These are phyloP conservation scores for Aspergillus baeticus DNA, from an alignment of 495 filamentous ascomycete species.

Conservation along the genomic window DNA sequence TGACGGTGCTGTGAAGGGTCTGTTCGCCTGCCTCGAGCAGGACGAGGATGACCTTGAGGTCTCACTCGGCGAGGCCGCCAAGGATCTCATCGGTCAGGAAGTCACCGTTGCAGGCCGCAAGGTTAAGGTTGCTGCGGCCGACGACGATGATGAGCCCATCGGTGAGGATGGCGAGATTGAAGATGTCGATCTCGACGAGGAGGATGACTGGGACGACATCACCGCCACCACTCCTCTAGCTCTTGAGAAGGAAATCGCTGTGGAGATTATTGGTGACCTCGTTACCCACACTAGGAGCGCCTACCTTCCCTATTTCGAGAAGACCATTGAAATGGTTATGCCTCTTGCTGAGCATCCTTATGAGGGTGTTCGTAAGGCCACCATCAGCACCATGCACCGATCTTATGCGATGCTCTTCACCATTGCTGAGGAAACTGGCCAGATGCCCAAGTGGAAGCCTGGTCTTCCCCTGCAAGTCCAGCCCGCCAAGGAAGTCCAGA, in stretches of 20 bases:
- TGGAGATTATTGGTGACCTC: conserved; percentile 91
- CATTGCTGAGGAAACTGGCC: conserved; percentile 75
- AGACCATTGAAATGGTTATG: conserved; percentile 78
- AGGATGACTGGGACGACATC: conserved; percentile 83
- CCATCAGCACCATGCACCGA: conserved; percentile 87
- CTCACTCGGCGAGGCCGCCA: conserved; percentile 71
- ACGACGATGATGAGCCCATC: conserved; percentile 52
- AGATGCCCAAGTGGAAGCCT: conserved; percentile 80
- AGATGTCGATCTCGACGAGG: conserved; percentile 68
- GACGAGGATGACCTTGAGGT: conserved; percentile 86
- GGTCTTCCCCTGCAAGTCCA: conserved; percentile 80
- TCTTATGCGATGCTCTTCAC: conserved; percentile 90
- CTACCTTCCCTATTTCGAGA: conserved; percentile 85
- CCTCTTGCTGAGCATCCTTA: conserved; percentile 83
- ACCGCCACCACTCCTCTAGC: conserved; percentile 80
- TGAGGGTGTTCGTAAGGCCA: conserved; percentile 89
- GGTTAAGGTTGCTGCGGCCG: conserved; percentile 68
- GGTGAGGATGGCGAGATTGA: conserved; percentile 53
- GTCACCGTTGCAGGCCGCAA: conserved; percentile 79
- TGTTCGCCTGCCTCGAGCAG: conserved; percentile 82
- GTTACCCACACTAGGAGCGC: conserved; percentile 76
- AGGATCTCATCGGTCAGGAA: conserved; percentile 74
- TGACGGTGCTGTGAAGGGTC: conserved; percentile 76
- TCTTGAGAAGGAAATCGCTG: conserved; percentile 94
- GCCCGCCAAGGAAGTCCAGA: conserved; percentile 71